Base-by-base conservation (phyloP, 116 monocot genomes). In the Cymodocea nodosa region DNA sequence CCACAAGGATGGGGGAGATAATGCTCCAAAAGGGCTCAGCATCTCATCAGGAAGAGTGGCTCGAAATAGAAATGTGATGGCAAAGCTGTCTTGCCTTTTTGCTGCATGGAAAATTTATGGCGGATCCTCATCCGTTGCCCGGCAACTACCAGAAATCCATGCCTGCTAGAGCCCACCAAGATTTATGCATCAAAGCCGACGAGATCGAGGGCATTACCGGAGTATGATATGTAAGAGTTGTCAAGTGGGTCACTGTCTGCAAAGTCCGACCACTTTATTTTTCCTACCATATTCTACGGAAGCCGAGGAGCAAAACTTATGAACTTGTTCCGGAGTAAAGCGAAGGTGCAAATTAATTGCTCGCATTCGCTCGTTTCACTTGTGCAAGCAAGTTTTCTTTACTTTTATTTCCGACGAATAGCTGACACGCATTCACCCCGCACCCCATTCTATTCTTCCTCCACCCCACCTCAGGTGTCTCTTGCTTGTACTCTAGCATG, bases 51-150 rank as follows among this genome's bases (percentile, higher is more conserved):
- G 25, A 18, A 73, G 54, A 19, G 13, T 68, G 12, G n/a, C 54
- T 48, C 71, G 35, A 54, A 18, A 66, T 7, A 66, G 19, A 44
- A 56, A 70, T 23, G 35, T 84, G 68, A 68, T 73, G 15, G 60
- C 70, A 39, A 75, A 70, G 63, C 71, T 89, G 0, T 83, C 83
- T 17, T 85, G 82, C 67, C 64, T 89, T 36, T 89, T 89, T 76
- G 60, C 80, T 6, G 62, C 85, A 0, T 67, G 82, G 62, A 89
- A 83, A 70, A 66, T 67, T 66, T 75, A 78, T n/a, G 36, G 19
- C 52, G 62, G 63, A 35, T 72, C 74, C 57, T 52, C 79, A 15
- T 52, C 74, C 4, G 68, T 69, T 50, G 30, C 82, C 30, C 66
- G 60, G 51, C 76, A 70, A 23, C 70, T 82, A 9, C 51, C 75